phyloP scores from a whole-genome alignment of 2,329 filamentous ascomycete species.

The Colletotrichum agaves region DNA sequence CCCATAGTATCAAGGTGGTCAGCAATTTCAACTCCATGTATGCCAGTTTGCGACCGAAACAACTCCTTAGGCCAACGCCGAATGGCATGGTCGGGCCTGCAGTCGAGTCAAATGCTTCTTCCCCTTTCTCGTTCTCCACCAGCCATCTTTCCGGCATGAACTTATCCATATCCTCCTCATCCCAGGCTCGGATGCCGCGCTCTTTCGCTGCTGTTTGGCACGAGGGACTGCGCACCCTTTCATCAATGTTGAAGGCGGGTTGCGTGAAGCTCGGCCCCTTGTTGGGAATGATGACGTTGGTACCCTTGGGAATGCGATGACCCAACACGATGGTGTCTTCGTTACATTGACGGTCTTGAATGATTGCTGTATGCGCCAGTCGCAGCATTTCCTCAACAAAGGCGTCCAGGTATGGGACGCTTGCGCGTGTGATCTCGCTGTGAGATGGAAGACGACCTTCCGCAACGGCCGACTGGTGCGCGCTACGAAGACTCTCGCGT shows the following conservation, averaged over 20 bases:
- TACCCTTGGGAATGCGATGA: slow-evolving; percentile 47
- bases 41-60: slow-evolving; percentile 33
- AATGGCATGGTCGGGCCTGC: slow-evolving; percentile 15
- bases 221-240: slow-evolving; percentile 41
- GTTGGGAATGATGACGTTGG: slow-evolving; percentile 44
- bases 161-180: background rate
- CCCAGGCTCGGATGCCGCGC: slow-evolving; percentile 4
- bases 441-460: background rate
- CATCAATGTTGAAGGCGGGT: slow-evolving; percentile 42
- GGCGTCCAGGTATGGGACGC: slow-evolving; percentile 50
- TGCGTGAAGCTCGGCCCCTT: slow-evolving; percentile 44
- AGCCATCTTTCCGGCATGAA: slow-evolving; percentile 25
- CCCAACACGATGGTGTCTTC: slow-evolving; percentile 48
- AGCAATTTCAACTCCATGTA: slow-evolving; percentile 45
- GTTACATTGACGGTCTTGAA: slow-evolving; percentile 44
- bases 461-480: slow-evolving; percentile 24
- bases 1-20: slow-evolving; percentile 43
- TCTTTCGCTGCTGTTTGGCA: slow-evolving; percentile 38
- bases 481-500: background rate
- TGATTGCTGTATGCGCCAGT: slow-evolving; percentile 42
- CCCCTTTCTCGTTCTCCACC: background rate
- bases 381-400: slow-evolving; percentile 50
- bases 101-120: background rate
- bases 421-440: slow-evolving; percentile 37
- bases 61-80: slow-evolving; percentile 9